Evolutionary conservation across 2,329 filamentous ascomycete species (phyloP), one percentile per base, ranked within the genome.

Genomic region (Madurella fahalii): DNA sequence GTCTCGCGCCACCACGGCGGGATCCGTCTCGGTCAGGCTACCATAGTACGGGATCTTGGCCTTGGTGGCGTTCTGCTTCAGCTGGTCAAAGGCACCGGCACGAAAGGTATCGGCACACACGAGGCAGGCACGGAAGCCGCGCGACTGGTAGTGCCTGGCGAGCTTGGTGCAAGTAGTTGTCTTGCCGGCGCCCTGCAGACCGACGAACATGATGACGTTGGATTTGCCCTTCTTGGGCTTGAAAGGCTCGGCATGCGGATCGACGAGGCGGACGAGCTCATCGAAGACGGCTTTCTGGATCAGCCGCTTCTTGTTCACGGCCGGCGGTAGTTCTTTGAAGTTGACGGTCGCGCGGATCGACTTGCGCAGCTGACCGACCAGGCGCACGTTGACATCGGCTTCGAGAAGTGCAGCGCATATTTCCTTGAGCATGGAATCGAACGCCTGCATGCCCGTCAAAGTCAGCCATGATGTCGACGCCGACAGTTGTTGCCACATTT

Each of bases 171-270:
- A 97, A 12, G 93, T 95, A 1, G 94, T 99, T 20, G 94, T 99
- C 74, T 99, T 99, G 71, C 94, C 94, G 5, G 93, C 90, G 78
- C 94, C 94, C 73, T 99, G 94, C 47, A 99, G 80, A 75, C 94
- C 94, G 59, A 99, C 94, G 71, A 99, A 97, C 94, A 99, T 99
- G 73, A 99, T 96, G 68, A 99, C 89, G 71, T 96, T 99, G 60
- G 87, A 80, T 71, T 91, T 94, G 61, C 92, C 91, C 75, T 97
- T 99, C 77, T 95, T 96, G 18, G 93, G 92, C 71, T 95, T 94
- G 79, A 96, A 99, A 0, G 93, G 87, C 62, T 96, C 92, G 65
- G 89, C 87, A 72, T 97, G 93, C 25, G 94, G 94, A 67, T 99
- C 91, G 63, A 99, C 94, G 48, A 99, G 86, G 67, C 90, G 87